phyloP scores from a whole-genome alignment of 169 alveolate genomes.

The Toxoplasma gondii region DNA sequence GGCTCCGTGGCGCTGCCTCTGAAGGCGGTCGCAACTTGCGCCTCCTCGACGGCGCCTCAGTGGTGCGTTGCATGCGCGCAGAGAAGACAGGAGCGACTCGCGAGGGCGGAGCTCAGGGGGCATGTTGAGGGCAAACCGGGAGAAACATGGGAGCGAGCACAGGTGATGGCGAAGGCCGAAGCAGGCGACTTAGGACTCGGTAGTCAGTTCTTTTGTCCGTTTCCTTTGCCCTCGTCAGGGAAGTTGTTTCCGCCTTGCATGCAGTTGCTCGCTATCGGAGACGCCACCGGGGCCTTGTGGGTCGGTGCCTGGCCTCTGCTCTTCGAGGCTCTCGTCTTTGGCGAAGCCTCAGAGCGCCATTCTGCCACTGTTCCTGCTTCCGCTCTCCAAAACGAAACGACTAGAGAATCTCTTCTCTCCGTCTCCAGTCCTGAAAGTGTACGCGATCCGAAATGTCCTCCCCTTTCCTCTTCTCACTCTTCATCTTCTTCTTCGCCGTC shows the following conservation, averaged over 20 bases:
- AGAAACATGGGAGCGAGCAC: not conserved
- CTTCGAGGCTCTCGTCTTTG: not conserved
- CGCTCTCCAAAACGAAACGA: no score
- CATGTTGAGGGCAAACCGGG: not conserved
- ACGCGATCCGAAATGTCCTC: no score
- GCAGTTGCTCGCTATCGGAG: slow-evolving; percentile 57
- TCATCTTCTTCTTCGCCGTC: no score
- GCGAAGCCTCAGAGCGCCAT: not conserved
- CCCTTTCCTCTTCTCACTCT: no score
- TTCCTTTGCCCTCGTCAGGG: not conserved
- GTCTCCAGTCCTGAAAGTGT: no score
- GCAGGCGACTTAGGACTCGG: not conserved
- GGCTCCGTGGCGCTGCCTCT: not conserved
- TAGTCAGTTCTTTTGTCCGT: not conserved
- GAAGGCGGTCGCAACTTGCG: not conserved
- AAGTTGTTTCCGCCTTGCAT: not conserved
- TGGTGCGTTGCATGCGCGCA: not conserved
- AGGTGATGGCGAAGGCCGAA: not conserved
- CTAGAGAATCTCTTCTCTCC: no score
- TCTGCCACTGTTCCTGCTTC: no score
- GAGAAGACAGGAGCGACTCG: not conserved
- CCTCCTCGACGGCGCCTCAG: not conserved
- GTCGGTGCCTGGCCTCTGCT: slow-evolving; percentile 48
- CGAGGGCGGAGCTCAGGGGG: not conserved
- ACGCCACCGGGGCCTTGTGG: slow-evolving; percentile 56